Conservation (phyloP, 2,329 filamentous ascomycete species). For the Colletotrichum sp. region DNA sequence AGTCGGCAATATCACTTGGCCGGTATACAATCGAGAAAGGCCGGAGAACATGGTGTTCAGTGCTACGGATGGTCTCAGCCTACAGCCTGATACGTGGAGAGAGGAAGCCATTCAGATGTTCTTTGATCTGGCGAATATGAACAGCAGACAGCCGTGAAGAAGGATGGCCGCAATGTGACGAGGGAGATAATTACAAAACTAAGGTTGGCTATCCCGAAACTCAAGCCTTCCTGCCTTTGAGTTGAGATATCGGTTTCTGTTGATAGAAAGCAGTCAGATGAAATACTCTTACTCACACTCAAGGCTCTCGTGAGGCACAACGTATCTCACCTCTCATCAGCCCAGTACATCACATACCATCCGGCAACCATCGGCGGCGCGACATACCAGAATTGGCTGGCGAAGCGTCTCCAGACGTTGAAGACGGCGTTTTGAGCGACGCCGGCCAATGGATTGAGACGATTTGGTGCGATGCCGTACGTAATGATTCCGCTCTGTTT, state of each 20-base stretch:
- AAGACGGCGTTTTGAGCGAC: conserved; percentile 73
- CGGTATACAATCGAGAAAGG: neutral
- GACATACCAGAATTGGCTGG: conserved; percentile 87
- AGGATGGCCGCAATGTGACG: rapidly evolving
- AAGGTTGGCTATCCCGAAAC: neutral
- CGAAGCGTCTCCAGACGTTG: conserved; percentile 90
- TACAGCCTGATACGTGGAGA: neutral
- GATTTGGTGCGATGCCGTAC: conserved; percentile 85
- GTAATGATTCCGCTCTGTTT: conserved; percentile 68
- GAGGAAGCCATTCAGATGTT: neutral
- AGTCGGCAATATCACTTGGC: neutral
- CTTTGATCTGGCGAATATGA: neutral
- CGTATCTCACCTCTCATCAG: conserved; percentile 35
- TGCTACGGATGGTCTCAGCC: neutral
- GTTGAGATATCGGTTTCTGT: neutral
- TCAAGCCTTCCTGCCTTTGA: neutral
- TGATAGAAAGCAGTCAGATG: neutral
- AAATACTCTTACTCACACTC: neutral
- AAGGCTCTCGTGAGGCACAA: neutral
- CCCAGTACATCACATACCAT: conserved; percentile 90
- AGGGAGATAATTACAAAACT: rapidly evolving
- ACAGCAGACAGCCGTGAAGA: neutral
- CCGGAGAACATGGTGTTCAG: neutral
- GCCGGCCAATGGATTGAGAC: conserved; percentile 85
- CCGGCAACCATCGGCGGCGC: conserved; percentile 77